Evolutionary conservation across 2,329 filamentous ascomycete species (phyloP), one percentile per base, ranked within the genome.

Genomic region (Ascochyta koolunga): DNA sequence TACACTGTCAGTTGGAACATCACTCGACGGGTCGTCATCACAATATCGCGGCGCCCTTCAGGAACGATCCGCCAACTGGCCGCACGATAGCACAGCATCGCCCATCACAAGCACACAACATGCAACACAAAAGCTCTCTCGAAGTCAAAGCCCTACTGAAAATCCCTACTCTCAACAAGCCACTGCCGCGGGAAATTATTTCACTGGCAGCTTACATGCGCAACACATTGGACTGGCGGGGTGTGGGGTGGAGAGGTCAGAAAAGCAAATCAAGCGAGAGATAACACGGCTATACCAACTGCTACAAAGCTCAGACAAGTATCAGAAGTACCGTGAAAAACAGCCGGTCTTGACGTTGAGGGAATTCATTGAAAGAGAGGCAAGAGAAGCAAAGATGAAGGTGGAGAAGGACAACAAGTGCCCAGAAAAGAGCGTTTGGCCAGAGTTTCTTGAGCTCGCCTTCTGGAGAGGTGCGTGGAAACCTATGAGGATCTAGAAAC

Each of bases 361-460:
- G 13, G 59, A 67, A 37, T 61, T 67, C 21, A 53, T 66, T 8
- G 62, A 59, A 18, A 60, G 58, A 31, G 65, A 67, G 15, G 60
- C 59, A 45, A 42, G 46, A 36, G 55, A 61, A 39, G 40, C 44
- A 53, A 58, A 24, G 57, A 51, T 43, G 56, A 60, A 51, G 45
- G 54, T 50, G 29, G 47, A 50, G 39, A 64, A 54, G 24, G 68
- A 66, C 40, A 72, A 64, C 70, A 56, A 56, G 37, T 43, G 46
- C 41, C 53, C 46, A 21, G 65, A 77, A 49, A 77, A 74, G 62
- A 64, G 60, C 13, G 63, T 67, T 13, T 81, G 79, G 80, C 77
- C 79, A 5, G 78, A 80, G 37, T 70, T 77, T 41, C 62, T 81
- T 33, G 80, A 82, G 57, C 58, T 71, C 37, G 78, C 79, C 5